These are phyloP conservation scores for Yamadazyma trypodendri DNA, from an alignment of 1,139 yeast species.

Conservation along the genomic window DNA sequence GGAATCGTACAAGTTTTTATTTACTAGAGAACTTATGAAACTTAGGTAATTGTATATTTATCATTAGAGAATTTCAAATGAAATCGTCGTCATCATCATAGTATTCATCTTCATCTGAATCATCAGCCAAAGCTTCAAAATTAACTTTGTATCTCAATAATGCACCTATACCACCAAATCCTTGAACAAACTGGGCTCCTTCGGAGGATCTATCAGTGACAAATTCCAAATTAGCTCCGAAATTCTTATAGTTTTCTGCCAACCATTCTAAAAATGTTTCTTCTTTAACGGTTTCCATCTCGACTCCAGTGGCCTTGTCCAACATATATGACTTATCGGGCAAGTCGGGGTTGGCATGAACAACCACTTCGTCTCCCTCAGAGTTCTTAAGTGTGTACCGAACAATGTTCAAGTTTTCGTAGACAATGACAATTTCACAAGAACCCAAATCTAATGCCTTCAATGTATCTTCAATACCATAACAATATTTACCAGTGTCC, in stretches of 20 bases:
- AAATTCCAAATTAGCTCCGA: conserved; percentile 93
- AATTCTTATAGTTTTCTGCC: conserved; percentile 91
- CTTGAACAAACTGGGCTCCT: conserved; percentile 97
- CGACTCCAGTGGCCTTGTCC: conserved; percentile 84
- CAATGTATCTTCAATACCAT: conserved; percentile 93
- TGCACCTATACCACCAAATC: conserved; percentile 99
- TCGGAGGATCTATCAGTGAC: conserved; percentile 96
- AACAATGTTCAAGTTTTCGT: conserved; percentile 82
- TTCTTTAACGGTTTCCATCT: conserved; percentile 83
- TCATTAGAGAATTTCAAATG: conserved; percentile 28
- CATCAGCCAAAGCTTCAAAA: conserved; percentile 91
- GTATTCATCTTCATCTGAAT: conserved; percentile 82
- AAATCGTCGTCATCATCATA: conserved; percentile 71
- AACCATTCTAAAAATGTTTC: conserved; percentile 92
- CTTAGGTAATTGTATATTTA: not conserved
- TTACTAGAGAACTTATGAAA: too few relatives aligned
- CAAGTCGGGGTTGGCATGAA: conserved; percentile 68
- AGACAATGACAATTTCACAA: conserved; percentile 86
- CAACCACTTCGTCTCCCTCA: conserved; percentile 76
- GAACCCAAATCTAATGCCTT: conserved; percentile 97
- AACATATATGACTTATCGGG: conserved; percentile 74
- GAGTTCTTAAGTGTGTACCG: conserved; percentile 84
- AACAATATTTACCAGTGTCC: conserved; percentile 95
- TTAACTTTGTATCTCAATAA: conserved; percentile 92
- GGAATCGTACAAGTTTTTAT: too few relatives aligned